These are phyloP conservation scores for Cyberlindnera galapagoensis DNA, from an alignment of 805 yeast species.

Conservation along the genomic window DNA sequence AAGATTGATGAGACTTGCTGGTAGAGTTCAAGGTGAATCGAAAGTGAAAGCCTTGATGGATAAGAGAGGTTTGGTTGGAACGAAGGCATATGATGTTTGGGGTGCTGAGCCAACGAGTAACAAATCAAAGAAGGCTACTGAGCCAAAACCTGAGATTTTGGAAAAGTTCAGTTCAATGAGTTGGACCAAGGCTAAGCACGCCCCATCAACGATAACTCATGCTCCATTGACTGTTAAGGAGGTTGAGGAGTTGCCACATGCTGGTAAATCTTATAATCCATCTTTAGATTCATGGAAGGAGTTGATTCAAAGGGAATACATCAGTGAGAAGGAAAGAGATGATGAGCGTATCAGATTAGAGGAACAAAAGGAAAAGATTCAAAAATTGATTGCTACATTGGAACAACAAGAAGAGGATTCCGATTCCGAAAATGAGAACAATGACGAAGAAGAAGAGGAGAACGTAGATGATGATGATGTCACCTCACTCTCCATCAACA, in stretches of 20 bases:
- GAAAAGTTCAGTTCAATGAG: slow-evolving; percentile 34
- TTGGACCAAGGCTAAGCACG: slow-evolving; percentile 44
- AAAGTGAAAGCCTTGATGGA: slow-evolving; percentile 47
- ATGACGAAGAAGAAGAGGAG: slow-evolving; percentile 27
- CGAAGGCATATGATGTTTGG: slow-evolving; percentile 68
- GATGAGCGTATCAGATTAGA: slow-evolving; percentile 53
- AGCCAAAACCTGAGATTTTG: slow-evolving; percentile 33
- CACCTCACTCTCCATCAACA: slow-evolving; percentile 58
- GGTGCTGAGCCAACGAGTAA: slow-evolving; percentile 25
- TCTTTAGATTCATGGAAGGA: slow-evolving; percentile 74
- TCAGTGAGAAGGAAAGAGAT: slow-evolving; percentile 60
- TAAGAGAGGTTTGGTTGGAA: slow-evolving; percentile 55
- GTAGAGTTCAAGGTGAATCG: slow-evolving; percentile 54
- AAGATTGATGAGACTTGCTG: slow-evolving; percentile 65
- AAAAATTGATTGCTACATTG: slow-evolving; percentile 54
- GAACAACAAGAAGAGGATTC: slow-evolving; percentile 51
- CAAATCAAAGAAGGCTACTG: slow-evolving; percentile 17
- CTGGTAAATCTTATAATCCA: slow-evolving; percentile 93
- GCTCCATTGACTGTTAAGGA: slow-evolving; percentile 49
- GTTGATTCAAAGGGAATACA: slow-evolving; percentile 61
- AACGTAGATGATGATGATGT: slow-evolving; percentile 35
- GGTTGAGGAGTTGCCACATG: slow-evolving; percentile 55
- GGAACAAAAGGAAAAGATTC: slow-evolving; percentile 59
- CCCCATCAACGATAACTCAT: slow-evolving; percentile 48
- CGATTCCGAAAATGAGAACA: slow-evolving; percentile 31